Conservation (phyloP, 1,284 basidiomycete genomes). For the Cutaneotrichosporon sp. region DNA sequence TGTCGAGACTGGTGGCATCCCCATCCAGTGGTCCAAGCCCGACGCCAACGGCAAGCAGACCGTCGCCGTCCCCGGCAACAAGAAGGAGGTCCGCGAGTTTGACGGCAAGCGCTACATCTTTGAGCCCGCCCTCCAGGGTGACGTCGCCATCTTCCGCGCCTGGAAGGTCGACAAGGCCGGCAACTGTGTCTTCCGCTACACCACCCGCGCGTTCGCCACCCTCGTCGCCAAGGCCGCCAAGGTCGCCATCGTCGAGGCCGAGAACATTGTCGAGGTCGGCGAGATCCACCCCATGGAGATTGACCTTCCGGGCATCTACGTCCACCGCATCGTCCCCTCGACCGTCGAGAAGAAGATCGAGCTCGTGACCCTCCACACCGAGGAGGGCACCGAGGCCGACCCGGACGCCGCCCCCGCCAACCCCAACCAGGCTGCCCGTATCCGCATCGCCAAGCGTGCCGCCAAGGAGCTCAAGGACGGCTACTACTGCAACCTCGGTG, state of each 20-base stretch:
- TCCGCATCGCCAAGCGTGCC: conserved; percentile 74
- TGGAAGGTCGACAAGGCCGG: conserved; percentile 95
- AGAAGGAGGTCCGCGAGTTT: conserved; percentile 78
- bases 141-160: conserved; percentile 85
- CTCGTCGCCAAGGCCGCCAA: conserved; percentile 88
- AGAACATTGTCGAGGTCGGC: conserved; percentile 86
- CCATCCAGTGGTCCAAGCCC: conserved; percentile 50
- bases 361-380: conserved; percentile 60
- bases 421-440: conserved; percentile 54
- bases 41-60: conserved; percentile 43
- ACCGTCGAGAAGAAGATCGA: conserved; percentile 80
- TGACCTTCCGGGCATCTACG: conserved; percentile 79
- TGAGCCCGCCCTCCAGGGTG: conserved; percentile 82
- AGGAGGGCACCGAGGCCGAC: conserved; percentile 24
- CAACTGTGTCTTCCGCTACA: conserved; percentile 83
- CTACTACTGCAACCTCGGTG: conserved; percentile 72
- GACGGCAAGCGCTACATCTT: conserved; percentile 81
- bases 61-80: conserved; percentile 68
- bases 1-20: conserved; percentile 71
- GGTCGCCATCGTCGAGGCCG: conserved; percentile 90
- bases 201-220: conserved; percentile 83
- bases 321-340: conserved; percentile 80
- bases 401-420: conserved; percentile 22
- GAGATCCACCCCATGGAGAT: conserved; percentile 80
- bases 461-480: conserved; percentile 90